These are phyloP conservation scores for Coniosporium apollinis DNA, from an alignment of 495 filamentous ascomycete species.

Conservation along the genomic window DNA sequence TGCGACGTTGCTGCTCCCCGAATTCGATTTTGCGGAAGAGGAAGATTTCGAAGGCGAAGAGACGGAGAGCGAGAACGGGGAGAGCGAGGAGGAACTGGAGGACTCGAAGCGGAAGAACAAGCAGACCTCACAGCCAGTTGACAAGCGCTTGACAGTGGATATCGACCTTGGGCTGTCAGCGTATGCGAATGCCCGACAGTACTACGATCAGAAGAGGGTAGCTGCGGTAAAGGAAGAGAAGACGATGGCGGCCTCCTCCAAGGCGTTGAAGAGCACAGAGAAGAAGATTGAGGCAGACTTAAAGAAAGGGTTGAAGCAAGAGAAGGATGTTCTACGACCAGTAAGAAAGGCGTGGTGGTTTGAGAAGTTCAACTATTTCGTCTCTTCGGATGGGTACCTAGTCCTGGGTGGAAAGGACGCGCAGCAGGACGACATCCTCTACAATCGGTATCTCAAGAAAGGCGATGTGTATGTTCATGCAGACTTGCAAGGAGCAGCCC, in stretches of 20 bases:
- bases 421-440: slow-evolving; percentile 83
- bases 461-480: slow-evolving; percentile 88
- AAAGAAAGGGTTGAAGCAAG: slow-evolving; percentile 73
- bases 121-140: slow-evolving; percentile 19
- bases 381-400: slow-evolving; percentile 90
- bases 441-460: slow-evolving; percentile 64
- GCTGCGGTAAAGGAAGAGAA: slow-evolving; percentile 76
- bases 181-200: slow-evolving; percentile 79
- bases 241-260: slow-evolving; percentile 63
- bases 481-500: slow-evolving; percentile 68
- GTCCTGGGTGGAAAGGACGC: slow-evolving; percentile 73
- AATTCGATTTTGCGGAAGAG: slow-evolving; percentile 45
- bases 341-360: slow-evolving; percentile 80
- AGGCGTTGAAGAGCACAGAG: slow-evolving; percentile 76
- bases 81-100: slow-evolving; percentile 37
- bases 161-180: slow-evolving; percentile 66
- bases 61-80: slow-evolving; percentile 45
- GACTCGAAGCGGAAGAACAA: slow-evolving; percentile 21
- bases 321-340: slow-evolving; percentile 74
- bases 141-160: slow-evolving; percentile 50
- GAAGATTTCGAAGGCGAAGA: slow-evolving; percentile 42
- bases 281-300: slow-evolving; percentile 74
- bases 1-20: slow-evolving; percentile 61
- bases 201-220: slow-evolving; percentile 73
- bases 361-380: slow-evolving; percentile 89